A percentile compares a stretch with the other conserved stretches of the same genome.
Conservation (phyloP, 805 yeast genomes). For the Tetrapisispora iriomotensis region DNA sequence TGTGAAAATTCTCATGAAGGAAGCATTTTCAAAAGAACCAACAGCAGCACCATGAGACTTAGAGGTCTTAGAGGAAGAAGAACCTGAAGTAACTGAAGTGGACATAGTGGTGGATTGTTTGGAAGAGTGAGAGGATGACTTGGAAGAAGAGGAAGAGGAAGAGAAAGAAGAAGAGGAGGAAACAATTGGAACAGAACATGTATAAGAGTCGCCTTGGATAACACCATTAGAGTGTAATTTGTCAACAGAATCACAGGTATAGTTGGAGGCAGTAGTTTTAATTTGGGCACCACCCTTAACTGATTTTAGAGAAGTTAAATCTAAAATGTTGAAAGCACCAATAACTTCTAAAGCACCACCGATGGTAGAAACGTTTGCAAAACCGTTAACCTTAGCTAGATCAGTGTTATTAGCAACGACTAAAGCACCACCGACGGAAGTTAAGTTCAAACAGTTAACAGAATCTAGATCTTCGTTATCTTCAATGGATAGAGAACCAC, state of each 20-base stretch:
- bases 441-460: slow-evolving; percentile 59
- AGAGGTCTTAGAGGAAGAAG: background rate
- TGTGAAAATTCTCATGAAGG: background rate
- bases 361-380: slow-evolving; percentile 61
- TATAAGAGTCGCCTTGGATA: slow-evolving; percentile 83
- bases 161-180: slow-evolving; percentile 33
- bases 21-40: background rate
- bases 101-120: background rate
- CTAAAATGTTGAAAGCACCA: slow-evolving; percentile 75
- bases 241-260: slow-evolving; percentile 74
- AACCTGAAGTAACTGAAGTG: background rate
- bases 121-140: background rate
- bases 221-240: slow-evolving; percentile 63
- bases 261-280: slow-evolving; percentile 57
- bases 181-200: slow-evolving; percentile 54
- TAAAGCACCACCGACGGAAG: slow-evolving; percentile 86
- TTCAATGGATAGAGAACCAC: slow-evolving; percentile 70
- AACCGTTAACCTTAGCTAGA: slow-evolving; percentile 56
- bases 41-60: slow-evolving; percentile 2
- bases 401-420: slow-evolving; percentile 75
- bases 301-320: slow-evolving; percentile 59
- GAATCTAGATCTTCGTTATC: slow-evolving; percentile 65
- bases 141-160: background rate
- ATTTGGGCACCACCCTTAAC: slow-evolving; percentile 90
- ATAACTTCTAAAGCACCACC: slow-evolving; percentile 79